Base-by-base conservation (phyloP, 2,329 filamentous ascomycete species). In the Thelonectria blattea region DNA sequence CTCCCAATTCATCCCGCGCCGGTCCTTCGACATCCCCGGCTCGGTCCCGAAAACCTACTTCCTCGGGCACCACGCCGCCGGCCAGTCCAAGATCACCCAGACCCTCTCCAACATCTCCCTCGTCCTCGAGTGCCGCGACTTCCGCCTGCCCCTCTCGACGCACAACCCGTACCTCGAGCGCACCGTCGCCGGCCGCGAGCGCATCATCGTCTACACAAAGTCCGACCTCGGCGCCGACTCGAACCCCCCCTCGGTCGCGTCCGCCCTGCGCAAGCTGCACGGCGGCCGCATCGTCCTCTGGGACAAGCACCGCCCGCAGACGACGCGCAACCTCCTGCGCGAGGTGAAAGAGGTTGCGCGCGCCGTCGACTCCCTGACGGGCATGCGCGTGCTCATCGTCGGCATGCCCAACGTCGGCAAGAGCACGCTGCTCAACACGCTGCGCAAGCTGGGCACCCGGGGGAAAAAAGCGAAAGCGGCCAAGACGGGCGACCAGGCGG, bases 341-440 rank as follows among this genome's bases (percentile, higher is more conserved):
- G 70, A 73, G 32, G 71, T 80, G 17, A 74, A 72, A 39, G 66
- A 73, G 41, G 62, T 71, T 17, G 75, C 76, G 17, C 61, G 54
- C 15, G 65, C 63, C 2, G 65, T 75, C 18, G 75, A 87, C 68
- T 85, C 85, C 20, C 78, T 98, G n/a, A 88, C 91, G 8, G 93
- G 93, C n/a, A 85, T 92, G 67, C 87, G 93, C 50, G 86, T 93
- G 58, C 85, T 99, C 75, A 86, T 98, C 1, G 93, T 98, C 14
- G 95, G 95, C 56, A 97, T 99, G 93, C 95, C 95, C 37, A 99
- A 99, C 73, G 92, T 97, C 0, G 95, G 95, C 37, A 99, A 99
- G 78, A 96, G 92, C 48, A 93, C 93, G 1, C 82, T 99, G n/a
- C 86, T 99, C 43, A 99, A 99, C 75, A 86, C 88, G 15, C 83